phyloP scores from a whole-genome alignment of 257 asterid genomes.

The Solanum tarapatanum region DNA sequence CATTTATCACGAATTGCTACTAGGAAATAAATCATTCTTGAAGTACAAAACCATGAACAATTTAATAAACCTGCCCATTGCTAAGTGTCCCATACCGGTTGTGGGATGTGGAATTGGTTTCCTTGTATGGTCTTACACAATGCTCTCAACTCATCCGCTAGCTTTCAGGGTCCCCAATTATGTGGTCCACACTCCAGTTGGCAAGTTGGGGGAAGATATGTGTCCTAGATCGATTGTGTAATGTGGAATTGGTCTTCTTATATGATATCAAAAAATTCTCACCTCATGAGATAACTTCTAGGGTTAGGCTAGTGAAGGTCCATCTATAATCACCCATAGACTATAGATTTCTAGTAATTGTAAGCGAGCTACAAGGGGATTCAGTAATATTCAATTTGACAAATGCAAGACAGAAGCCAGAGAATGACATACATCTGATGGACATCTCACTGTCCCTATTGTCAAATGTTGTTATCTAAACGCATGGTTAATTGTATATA shows the following conservation, averaged over 20 bases:
- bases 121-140: background rate
- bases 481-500: background rate
- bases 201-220: background rate
- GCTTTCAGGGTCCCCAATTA: background rate
- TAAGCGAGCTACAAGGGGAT: background rate
- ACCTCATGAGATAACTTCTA: background rate
- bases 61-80: background rate
- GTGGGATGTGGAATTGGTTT: background rate
- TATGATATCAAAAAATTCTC: background rate
- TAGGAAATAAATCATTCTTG: background rate
- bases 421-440: background rate
- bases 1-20: background rate
- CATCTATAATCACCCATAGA: background rate
- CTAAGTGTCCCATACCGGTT: too few species aligned
- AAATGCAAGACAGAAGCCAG: background rate
- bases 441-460: background rate
- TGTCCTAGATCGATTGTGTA: background rate
- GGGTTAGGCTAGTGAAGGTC: background rate
- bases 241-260: background rate
- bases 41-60: background rate
- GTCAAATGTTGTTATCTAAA: too few species aligned
- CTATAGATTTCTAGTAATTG: too few species aligned
- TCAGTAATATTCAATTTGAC: too few species aligned
- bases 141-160: background rate
- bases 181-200: background rate